Conservation (phyloP, 2,329 filamentous ascomycete genomes). For the Gliomastix tumulicola region DNA sequence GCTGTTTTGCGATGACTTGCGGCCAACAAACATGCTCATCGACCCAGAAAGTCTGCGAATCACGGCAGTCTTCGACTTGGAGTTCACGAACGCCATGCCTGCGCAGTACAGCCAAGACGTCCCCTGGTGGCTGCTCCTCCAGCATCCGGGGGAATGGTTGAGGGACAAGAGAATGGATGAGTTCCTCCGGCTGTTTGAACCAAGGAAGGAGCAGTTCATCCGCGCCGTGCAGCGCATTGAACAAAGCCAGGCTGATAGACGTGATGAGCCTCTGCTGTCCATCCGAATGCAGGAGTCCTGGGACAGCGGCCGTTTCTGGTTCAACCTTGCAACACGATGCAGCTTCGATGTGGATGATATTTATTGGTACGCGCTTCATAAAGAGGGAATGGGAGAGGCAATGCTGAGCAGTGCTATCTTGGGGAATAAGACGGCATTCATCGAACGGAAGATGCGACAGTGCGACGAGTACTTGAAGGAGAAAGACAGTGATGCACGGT, state of each 20-base stretch:
- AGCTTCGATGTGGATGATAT: slow-evolving; percentile 25
- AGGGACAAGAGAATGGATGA: slow-evolving; percentile 10
- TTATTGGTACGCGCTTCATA: no score
- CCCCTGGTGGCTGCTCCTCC: slow-evolving; percentile 29
- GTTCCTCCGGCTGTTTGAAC: slow-evolving; percentile 17
- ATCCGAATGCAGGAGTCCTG: slow-evolving; percentile 24
- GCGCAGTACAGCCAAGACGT: slow-evolving; percentile 26
- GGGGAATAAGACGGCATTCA: no score
- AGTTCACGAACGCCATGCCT: slow-evolving; percentile 33
- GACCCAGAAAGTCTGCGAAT: slow-evolving; percentile 24
- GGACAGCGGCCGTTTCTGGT: slow-evolving; percentile 25
- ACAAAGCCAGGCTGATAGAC: background rate
- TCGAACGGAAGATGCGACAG: no score
- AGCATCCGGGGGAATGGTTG: slow-evolving; percentile 15
- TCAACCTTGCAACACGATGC: slow-evolving; percentile 25
- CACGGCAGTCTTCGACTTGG: slow-evolving; percentile 27
- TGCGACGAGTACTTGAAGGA: no score
- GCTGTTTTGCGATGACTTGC: slow-evolving; percentile 30
- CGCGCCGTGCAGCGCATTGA: slow-evolving; percentile 20
- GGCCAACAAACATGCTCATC: slow-evolving; percentile 27
- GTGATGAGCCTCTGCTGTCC: slow-evolving; percentile 10
- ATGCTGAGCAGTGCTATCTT: no score
- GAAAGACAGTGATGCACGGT: no score
- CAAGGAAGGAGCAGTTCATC: slow-evolving; percentile 27
- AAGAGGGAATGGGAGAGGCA: no score